Evolutionary conservation across 2,329 filamentous ascomycete genomes (phyloP).

Genomic region (Neonectria punicea): DNA sequence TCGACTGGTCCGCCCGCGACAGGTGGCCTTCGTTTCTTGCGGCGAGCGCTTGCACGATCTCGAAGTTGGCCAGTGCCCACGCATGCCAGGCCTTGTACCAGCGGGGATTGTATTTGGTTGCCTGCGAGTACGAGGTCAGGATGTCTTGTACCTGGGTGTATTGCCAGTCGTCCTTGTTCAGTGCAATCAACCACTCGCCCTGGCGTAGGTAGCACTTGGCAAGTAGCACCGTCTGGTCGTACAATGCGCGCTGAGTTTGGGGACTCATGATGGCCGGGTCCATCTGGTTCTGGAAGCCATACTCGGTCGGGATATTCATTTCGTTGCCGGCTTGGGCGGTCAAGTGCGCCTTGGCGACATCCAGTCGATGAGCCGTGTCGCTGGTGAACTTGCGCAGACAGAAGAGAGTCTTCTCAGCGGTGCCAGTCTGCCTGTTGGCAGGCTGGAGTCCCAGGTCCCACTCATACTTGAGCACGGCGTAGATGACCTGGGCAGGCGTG

Average conservation of each 20-base stretch:
- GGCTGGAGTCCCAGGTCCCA: constrained; percentile 85
- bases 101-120: constrained; percentile 90
- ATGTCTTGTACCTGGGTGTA: constrained; percentile 88
- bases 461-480: constrained; percentile 96
- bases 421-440: constrained; percentile 52
- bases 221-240: constrained; percentile 76
- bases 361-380: constrained; percentile 66
- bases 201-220: constrained; percentile 97
- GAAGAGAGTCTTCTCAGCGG: constrained; percentile 66
- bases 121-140: constrained; percentile 87
- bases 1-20: constrained; percentile 64
- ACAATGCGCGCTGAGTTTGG: constrained; percentile 62
- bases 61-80: constrained; percentile 98
- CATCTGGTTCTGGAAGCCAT: constrained; percentile 60
- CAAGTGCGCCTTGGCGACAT: constrained; percentile 63
- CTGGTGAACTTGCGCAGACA: constrained; percentile 70
- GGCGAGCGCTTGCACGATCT: constrained; percentile 88
- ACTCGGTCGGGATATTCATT: constrained; percentile 57
- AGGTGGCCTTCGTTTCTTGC: constrained; percentile 69
- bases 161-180: constrained; percentile 91
- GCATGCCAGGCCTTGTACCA: constrained; percentile 99
- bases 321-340: constrained; percentile 59
- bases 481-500: constrained; percentile 82
- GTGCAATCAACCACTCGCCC: constrained; percentile 91
- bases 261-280: constrained; percentile 59